Evolutionary conservation across 2,329 filamentous ascomycete genomes (phyloP).

Genomic region (Cladobotryum mycophilum): DNA sequence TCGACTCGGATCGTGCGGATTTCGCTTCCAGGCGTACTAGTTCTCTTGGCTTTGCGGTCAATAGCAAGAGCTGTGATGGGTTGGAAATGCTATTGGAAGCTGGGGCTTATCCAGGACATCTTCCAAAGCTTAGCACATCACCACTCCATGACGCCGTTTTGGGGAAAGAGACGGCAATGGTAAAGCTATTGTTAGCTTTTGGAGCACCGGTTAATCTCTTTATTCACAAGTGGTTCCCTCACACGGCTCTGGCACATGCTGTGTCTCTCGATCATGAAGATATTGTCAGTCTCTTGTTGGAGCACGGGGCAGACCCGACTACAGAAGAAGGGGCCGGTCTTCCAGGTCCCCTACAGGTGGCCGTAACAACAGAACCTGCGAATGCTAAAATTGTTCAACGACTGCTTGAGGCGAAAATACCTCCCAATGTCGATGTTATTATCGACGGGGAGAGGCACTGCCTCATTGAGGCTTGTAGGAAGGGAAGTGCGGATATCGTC

Average conservation of each 20-base stretch:
- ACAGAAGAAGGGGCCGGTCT: conserved; percentile 16
- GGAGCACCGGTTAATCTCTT: conserved; percentile 13
- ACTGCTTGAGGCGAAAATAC: conserved; percentile 14
- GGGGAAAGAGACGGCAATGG: conserved; percentile 5
- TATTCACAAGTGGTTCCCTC: not conserved
- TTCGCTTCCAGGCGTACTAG: not conserved
- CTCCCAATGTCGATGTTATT: conserved; percentile 14
- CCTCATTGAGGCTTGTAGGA: conserved; percentile 7
- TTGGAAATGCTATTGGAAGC: conserved; percentile 15
- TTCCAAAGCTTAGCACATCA: conserved; percentile 6
- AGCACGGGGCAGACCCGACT: conserved; percentile 19
- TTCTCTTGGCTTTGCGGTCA: conserved; percentile 13
- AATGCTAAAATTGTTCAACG: conserved; percentile 9
- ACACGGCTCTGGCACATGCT: conserved; percentile 17
- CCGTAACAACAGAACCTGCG: conserved; percentile 2
- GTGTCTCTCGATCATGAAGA: conserved; percentile 11
- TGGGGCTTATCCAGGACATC: conserved; percentile 11
- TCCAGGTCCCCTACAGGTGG: conserved; percentile 11
- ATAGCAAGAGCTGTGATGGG: conserved; percentile 3
- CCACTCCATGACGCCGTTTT: conserved; percentile 12
- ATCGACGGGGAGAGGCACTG: conserved; percentile 8
- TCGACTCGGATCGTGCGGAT: not conserved
- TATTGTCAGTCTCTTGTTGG: conserved; percentile 17
- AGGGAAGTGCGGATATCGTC: conserved; percentile 11
- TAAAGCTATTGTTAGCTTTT: conserved; percentile 12